These are phyloP conservation scores for Cladosporium austrohemisphaericum DNA, from an alignment of 2,329 filamentous ascomycete species.

Conservation along the genomic window DNA sequence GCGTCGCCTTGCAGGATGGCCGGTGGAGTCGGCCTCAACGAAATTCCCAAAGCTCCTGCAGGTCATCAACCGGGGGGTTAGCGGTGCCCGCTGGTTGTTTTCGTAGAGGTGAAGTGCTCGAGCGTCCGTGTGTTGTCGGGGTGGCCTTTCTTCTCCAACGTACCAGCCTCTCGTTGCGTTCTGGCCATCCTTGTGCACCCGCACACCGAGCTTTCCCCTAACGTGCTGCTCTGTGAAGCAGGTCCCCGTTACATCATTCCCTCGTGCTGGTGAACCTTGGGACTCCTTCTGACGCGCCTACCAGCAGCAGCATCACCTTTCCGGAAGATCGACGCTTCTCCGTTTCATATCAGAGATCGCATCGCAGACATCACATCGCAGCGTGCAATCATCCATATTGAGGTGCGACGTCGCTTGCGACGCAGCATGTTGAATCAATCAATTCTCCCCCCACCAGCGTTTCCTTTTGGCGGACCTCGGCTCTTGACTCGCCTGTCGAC, in stretches of 20 bases:
- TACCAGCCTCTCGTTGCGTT: too few relatives aligned
- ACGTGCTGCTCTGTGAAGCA: neutral
- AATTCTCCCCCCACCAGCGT: neutral
- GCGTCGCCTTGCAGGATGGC: conserved; percentile 4
- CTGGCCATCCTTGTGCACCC: too few relatives aligned
- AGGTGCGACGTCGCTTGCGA: too few relatives aligned
- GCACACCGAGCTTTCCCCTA: neutral
- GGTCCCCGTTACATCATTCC: neutral
- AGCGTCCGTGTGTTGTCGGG: too few relatives aligned
- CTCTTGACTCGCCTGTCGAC: too few relatives aligned
- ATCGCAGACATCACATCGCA: neutral
- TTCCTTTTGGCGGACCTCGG: conserved; percentile 2
- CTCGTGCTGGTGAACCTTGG: neutral
- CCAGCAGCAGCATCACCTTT: neutral
- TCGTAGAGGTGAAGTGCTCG: too few relatives aligned
- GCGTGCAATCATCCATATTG: neutral
- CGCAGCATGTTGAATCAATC: neutral
- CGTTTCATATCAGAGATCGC: neutral
- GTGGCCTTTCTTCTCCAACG: too few relatives aligned
- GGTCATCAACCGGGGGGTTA: conserved; percentile 9
- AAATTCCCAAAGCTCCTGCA: conserved; percentile 2
- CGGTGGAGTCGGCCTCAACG: conserved; percentile 10
- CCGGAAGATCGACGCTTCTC: conserved; percentile 10
- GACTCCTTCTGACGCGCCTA: neutral
- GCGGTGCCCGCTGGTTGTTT: conserved; percentile 2